Evolutionary conservation across 1,284 basidiomycete genomes (phyloP), one percentile per base, ranked within the genome.

Genomic region (Rhizoctonia solani): DNA sequence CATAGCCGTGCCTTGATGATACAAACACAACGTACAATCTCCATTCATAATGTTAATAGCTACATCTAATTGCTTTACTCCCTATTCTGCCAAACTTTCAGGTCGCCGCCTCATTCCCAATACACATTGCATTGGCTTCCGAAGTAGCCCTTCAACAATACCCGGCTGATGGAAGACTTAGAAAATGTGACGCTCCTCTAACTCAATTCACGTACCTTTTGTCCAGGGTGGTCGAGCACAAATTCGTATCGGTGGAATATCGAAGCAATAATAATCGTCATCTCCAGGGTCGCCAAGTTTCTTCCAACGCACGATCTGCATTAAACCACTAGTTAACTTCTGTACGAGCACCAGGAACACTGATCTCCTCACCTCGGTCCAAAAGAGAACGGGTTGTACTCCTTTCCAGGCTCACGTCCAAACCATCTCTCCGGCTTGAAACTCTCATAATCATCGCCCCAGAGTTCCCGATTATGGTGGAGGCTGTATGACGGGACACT

Each of bases 401-500:
- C 81, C 76, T 83, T 87, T 72, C 89, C 85, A 21, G 89, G 83
- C 16, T 88, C 86, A 46, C 81, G 76, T 72, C 90, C 89, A 69
- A 92, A 85, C 79, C 79, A 80, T 3, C 79, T 72, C 68, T 80
- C 79, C 19, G 76, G 76, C 16, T 72, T 70, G 30, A 49, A 49
- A 2, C 8, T 30, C 30, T 59, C 56, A 5, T 29, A 59, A 49
- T 49, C 56, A 5, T 34, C 42, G 11, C 44, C 56, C 30, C 42
- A 49, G 29, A 59, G 25, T 32, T 59, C 56, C 19, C 21, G 13
- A 30, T 91, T 85, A 55, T 89, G 86, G 75, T 94, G 92, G 54
- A 93, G 87, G 14, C 89, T 86, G 76, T 87, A 93, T 30, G 85
- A 87, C 13, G 88, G 87, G 5, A 91, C 88, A 66, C 86, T 87